Conservation (phyloP, 1,284 basidiomycete species). For the Cerioporus squamosus region DNA sequence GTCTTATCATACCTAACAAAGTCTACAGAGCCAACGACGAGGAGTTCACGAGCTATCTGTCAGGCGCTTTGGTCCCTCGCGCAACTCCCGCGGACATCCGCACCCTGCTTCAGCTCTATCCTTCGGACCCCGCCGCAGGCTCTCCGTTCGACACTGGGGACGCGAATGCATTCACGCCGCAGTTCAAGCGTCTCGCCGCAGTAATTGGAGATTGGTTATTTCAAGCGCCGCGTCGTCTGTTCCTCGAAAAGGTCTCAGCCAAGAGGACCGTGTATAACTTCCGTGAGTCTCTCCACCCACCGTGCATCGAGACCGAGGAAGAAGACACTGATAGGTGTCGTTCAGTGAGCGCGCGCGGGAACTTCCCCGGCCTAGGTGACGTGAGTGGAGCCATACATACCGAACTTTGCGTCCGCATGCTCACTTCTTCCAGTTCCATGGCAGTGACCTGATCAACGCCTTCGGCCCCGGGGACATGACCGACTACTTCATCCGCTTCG, state of each 20-base stretch:
- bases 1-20: not conserved
- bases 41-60: not conserved
- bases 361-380: constrained; percentile 44
- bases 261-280: constrained; percentile 52
- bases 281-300: constrained; percentile 34
- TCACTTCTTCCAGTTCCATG: constrained; percentile 16
- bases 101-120: constrained; percentile 43
- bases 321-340: not conserved
- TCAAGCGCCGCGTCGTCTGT: constrained; percentile 45
- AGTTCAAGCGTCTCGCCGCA: constrained; percentile 56
- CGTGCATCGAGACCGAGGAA: not conserved
- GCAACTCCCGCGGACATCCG: constrained; percentile 32
- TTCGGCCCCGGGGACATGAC: constrained; percentile 23
- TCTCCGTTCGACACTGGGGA: constrained; percentile 54
- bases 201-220: constrained; percentile 53
- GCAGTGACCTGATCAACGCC: constrained; percentile 23
- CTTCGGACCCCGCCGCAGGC: constrained; percentile 45
- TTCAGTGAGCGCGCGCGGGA: constrained; percentile 48
- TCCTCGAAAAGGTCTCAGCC: constrained; percentile 36
- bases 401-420: not conserved
- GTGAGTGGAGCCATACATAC: not conserved
- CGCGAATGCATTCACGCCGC: constrained; percentile 45
- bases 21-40: constrained; percentile 6
- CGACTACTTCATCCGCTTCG: constrained; percentile 30
- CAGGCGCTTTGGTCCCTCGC: constrained; percentile 36